Evolutionary conservation across 106 monocot genomes (phyloP).

Genomic region (Apostasia shenzhenica): DNA sequence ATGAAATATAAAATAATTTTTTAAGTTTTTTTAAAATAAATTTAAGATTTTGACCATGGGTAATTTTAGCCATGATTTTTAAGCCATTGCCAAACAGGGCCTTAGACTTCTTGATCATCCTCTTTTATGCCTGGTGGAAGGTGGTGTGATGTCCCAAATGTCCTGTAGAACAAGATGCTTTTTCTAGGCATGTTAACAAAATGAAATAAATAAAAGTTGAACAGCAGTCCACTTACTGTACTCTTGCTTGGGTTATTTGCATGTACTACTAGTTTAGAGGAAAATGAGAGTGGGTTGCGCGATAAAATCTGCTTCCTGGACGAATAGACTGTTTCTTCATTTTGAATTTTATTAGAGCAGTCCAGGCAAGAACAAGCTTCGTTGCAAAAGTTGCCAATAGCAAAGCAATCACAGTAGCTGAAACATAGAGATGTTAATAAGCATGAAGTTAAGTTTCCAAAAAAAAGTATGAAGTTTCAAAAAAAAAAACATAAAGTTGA

Average conservation of each 20-base stretch:
- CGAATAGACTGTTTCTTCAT: constrained; percentile 32
- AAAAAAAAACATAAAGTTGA: constrained; percentile 2
- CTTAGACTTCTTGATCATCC: no score
- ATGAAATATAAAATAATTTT: no score
- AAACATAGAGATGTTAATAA: constrained; percentile 1
- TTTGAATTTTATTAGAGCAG: constrained; percentile 36
- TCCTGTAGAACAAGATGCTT: constrained; percentile 22
- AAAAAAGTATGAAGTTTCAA: neutral
- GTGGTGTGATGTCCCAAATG: constrained; percentile 23
- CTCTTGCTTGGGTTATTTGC: constrained; percentile 14
- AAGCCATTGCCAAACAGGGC: no score
- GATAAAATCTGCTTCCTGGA: constrained; percentile 36
- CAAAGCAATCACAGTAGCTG: constrained; percentile 78
- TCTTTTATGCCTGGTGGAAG: constrained; percentile 49
- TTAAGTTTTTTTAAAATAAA: no score
- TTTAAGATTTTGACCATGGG: no score
- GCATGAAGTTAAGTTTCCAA: no score
- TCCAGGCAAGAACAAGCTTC: constrained; percentile 46
- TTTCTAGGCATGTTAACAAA: neutral
- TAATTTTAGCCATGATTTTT: no score
- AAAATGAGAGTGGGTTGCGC: constrained; percentile 66
- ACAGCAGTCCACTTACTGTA: constrained; percentile 25
- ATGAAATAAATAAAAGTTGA: neutral
- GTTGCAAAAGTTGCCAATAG: constrained; percentile 38
- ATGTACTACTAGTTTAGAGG: constrained; percentile 46